These are phyloP conservation scores for Scutellaria galericulata DNA, from an alignment of 257 asterid species.

Conservation along the genomic window DNA sequence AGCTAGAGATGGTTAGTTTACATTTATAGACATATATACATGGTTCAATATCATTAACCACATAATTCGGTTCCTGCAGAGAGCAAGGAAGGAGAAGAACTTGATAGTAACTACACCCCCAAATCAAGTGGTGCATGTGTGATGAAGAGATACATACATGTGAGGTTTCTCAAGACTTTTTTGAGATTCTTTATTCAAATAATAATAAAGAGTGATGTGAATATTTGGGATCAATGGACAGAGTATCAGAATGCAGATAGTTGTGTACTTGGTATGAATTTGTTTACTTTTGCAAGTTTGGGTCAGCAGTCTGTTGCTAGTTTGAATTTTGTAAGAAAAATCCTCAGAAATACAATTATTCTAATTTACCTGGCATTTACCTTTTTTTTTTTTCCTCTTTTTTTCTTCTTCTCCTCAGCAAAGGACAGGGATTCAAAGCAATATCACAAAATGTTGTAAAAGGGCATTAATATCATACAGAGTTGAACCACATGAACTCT, in stretches of 20 bases:
- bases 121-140: constrained; percentile 43
- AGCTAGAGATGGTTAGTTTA: constrained; percentile 48
- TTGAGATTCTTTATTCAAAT: constrained; percentile 32
- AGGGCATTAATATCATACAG: neutral
- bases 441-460: neutral
- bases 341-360: constrained; percentile 1
- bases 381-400: neutral
- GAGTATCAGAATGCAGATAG: neutral
- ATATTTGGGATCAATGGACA: neutral
- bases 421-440: neutral
- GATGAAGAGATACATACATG: constrained; percentile 7
- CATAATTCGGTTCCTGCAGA: constrained; percentile 14
- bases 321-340: neutral
- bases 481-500: neutral
- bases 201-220: constrained; percentile 5
- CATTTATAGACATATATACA: neutral
- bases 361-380: neutral
- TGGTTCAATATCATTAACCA: neutral
- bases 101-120: constrained; percentile 42
- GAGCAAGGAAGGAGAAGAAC: constrained; percentile 37
- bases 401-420: neutral
- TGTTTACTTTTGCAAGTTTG: neutral
- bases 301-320: neutral
- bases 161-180: constrained; percentile 24
- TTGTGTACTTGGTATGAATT: neutral